phyloP scores from a whole-genome alignment of 257 asterid genomes.

The Asclepias syriaca region DNA sequence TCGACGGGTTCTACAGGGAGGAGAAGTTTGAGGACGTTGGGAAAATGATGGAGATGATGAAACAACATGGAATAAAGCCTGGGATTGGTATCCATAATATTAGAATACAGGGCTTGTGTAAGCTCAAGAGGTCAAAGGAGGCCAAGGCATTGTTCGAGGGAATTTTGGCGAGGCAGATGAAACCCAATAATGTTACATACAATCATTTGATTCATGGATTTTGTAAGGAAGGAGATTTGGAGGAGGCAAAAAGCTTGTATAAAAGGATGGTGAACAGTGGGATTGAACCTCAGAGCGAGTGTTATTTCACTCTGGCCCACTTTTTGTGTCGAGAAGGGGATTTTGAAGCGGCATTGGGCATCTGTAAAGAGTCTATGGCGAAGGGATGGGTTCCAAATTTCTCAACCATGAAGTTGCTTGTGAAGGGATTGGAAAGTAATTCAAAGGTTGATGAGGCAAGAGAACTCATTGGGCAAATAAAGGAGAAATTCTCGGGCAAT shows the following conservation, averaged over 20 bases:
- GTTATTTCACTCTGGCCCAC: constrained; percentile 60
- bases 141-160: constrained; percentile 78
- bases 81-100: constrained; percentile 56
- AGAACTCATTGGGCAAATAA: constrained; percentile 47
- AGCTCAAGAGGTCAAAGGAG: constrained; percentile 53
- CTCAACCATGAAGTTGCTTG: constrained; percentile 67
- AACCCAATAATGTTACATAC: constrained; percentile 53
- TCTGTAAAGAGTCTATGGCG: constrained; percentile 44
- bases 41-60: constrained; percentile 58
- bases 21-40: constrained; percentile 62
- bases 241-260: constrained; percentile 47
- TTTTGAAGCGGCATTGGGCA: constrained; percentile 49
- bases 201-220: constrained; percentile 61
- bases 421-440: constrained; percentile 55
- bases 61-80: constrained; percentile 27
- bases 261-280: constrained; percentile 44
- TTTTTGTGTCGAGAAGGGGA: constrained; percentile 54
- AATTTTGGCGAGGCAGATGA: constrained; percentile 43
- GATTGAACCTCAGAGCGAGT: constrained; percentile 41
- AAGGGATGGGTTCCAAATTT: constrained; percentile 70
- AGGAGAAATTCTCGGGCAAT: constrained; percentile 46
- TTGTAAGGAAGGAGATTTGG: constrained; percentile 55
- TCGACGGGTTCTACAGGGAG: constrained; percentile 66
- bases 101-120: constrained; percentile 72
- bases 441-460: constrained; percentile 58